Evolutionary conservation across 768 basidiomycete genomes (phyloP).

Genomic region (Panaeolus papilionaceus): DNA sequence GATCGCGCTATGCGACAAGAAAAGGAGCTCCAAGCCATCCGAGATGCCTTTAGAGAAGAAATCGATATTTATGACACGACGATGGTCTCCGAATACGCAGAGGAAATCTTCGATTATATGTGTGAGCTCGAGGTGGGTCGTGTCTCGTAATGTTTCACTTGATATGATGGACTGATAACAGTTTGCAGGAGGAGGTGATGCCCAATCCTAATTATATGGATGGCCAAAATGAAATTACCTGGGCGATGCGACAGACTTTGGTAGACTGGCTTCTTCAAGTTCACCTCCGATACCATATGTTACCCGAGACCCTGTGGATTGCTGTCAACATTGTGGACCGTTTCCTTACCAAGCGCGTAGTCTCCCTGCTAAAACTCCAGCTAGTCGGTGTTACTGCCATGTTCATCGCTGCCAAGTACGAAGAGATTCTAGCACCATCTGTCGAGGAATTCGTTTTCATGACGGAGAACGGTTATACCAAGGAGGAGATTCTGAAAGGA

Average conservation of each 20-base stretch:
- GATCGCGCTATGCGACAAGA: conserved; percentile 62
- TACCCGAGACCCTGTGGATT: conserved; percentile 99
- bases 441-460: conserved; percentile 99
- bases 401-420: conserved; percentile 99
- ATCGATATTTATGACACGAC: conserved; percentile 80
- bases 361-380: conserved; percentile 89
- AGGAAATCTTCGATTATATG: conserved; percentile 99
- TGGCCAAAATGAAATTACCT: conserved; percentile 89
- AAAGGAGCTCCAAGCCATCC: conserved; percentile 70
- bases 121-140: conserved; percentile 81
- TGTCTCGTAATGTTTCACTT: not conserved
- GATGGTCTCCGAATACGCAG: conserved; percentile 99
- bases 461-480: conserved; percentile 93
- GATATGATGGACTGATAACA: no score
- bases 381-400: conserved; percentile 98
- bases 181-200: conserved; percentile 79
- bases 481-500: conserved; percentile 97
- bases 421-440: conserved; percentile 96
- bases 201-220: conserved; percentile 94
- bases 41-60: conserved; percentile 74
- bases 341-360: conserved; percentile 87
- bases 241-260: conserved; percentile 95
- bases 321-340: conserved; percentile 96
- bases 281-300: conserved; percentile 97
- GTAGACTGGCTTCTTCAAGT: conserved; percentile 99